These are phyloP conservation scores for Fragosphaeria purpurea DNA, from an alignment of 2,329 filamentous ascomycete genomes.

Conservation along the genomic window DNA sequence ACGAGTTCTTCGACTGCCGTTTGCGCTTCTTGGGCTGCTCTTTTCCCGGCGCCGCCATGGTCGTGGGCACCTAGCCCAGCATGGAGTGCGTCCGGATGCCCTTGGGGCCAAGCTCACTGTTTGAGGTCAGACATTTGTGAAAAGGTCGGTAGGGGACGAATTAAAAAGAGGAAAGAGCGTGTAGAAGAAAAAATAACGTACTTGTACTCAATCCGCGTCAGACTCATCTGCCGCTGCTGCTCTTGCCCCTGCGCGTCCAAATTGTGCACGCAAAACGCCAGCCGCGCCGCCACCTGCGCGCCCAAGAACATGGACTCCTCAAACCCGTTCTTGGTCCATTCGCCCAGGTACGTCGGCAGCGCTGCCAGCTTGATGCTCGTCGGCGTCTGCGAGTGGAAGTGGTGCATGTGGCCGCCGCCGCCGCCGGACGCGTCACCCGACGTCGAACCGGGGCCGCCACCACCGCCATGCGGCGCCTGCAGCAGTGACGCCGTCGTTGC, in stretches of 20 bases:
- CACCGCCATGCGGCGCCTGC: conserved; percentile 21
- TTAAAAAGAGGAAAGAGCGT: neutral
- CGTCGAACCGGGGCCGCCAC: conserved; percentile 26
- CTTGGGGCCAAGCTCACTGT: conserved; percentile 45
- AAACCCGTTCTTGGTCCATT: conserved; percentile 73
- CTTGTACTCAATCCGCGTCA: conserved; percentile 53
- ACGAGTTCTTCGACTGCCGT: too few relatives aligned
- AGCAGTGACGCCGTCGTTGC: conserved; percentile 58
- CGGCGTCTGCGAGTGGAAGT: conserved; percentile 61
- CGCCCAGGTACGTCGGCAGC: conserved; percentile 75
- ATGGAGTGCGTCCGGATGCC: conserved; percentile 44
- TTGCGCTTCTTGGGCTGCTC: too few relatives aligned
- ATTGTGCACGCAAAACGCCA: conserved; percentile 50
- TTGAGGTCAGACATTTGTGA: conserved; percentile 6
- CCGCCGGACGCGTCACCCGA: conserved; percentile 35
- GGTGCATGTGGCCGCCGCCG: conserved; percentile 29
- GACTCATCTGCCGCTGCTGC: conserved; percentile 44
- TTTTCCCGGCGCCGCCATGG: neutral
- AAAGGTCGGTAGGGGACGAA: neutral
- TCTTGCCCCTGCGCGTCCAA: conserved; percentile 42
- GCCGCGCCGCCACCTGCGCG: conserved; percentile 67
- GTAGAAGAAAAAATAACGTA: conserved; percentile 24
- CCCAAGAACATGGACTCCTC: conserved; percentile 84
- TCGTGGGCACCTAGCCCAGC: conserved; percentile 28
- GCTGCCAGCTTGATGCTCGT: conserved; percentile 71